Evolutionary conservation across 805 yeast species (phyloP), one percentile per base, ranked within the genome.

Genomic region (Candida ponderosae): DNA sequence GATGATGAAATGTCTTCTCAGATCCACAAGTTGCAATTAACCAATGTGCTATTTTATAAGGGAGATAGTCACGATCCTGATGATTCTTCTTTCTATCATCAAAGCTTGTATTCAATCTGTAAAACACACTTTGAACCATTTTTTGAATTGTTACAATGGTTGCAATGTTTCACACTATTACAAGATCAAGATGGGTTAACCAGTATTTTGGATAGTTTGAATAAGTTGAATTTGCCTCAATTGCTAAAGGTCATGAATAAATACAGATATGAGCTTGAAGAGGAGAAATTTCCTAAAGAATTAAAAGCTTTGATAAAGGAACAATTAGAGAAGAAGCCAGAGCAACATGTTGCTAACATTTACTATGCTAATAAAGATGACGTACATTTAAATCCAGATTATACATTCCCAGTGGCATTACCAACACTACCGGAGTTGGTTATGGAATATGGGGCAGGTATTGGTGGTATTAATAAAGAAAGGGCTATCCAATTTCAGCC

Each of bases 221-320:
- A 72, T 16, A 56, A 62, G 13, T 63, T 93, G 40, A 81, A 82
- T 38, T 78, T 85, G 18, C 62, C 63, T 30, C 97, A 89, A 53
- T 55, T 93, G 32, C 60, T 79, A 42, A 80, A 81, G 49, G 74
- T 79, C 0, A 71, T 81, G 26, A 81, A 84, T 43, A 73, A 78
- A 47, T 93, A 93, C 60, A 74, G 84, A 34, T 84, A 87, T 51
- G 98, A 93, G 55, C 74, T 87, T 5, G 76, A 80, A 11, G 99
- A 93, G 54, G 63, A 64, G 15, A 80, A 79, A 44, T 63, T 89
- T 33, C 67, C 75, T 33, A 68, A 67, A 31, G 36, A 29, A 6
- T 39, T 64, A 18, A 40, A 47, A 6, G 40, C 40, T 31, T 34
- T 29, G 11, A 39, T 51, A 7, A 43, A 37, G 10, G 35, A 38